These are phyloP conservation scores for Podila horticola DNA, from an alignment of 192 early-diverging fungal species.

Conservation along the genomic window DNA sequence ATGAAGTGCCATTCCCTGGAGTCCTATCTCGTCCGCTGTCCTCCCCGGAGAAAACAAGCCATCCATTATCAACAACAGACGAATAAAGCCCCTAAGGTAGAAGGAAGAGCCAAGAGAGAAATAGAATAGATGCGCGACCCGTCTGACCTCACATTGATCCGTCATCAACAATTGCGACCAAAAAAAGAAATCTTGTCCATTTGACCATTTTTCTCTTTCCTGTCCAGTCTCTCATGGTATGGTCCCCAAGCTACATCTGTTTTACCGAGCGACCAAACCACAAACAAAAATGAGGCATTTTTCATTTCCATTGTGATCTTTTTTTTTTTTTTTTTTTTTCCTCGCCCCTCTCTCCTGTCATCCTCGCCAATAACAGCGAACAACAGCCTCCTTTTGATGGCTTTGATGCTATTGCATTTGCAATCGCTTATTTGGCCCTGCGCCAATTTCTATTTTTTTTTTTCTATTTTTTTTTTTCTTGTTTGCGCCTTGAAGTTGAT, in stretches of 20 bases:
- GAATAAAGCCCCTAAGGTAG: too few species aligned
- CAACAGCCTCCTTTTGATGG: background rate
- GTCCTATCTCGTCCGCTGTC: too few species aligned
- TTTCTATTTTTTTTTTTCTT: background rate
- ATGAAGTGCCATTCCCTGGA: too few species aligned
- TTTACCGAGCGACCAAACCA: background rate
- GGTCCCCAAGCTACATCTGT: background rate
- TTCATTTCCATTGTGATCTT: background rate
- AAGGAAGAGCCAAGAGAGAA: too few species aligned
- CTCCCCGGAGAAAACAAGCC: too few species aligned
- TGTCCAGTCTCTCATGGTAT: background rate
- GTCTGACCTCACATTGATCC: too few species aligned
- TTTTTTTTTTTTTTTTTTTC: background rate
- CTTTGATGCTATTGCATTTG: background rate
- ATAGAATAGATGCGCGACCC: too few species aligned
- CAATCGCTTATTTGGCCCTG: background rate
- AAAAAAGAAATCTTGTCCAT: slow-evolving; percentile 2
- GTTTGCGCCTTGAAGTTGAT: background rate
- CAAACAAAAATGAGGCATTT: slow-evolving; percentile 1
- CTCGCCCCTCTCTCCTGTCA: background rate
- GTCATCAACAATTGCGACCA: background rate
- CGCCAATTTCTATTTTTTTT: too few species aligned
- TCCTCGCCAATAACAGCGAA: too few species aligned
- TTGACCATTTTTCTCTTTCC: background rate
- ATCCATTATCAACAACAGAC: too few species aligned